Evolutionary conservation across 108 stramenopile genomes (phyloP).

Genomic region (Bacterosira constricta): DNA sequence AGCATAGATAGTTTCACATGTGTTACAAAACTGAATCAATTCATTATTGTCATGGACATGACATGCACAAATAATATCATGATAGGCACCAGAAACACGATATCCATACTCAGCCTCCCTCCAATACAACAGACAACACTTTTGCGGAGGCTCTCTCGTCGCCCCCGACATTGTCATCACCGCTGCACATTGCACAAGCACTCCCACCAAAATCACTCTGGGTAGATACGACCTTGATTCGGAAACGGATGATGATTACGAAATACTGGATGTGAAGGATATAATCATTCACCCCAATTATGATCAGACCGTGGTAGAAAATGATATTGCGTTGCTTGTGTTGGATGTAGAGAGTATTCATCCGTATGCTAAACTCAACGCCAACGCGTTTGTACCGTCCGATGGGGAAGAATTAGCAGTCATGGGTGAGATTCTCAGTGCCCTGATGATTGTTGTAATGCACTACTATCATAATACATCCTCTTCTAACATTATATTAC

Average conservation of each 20-base stretch:
- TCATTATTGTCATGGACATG: background rate
- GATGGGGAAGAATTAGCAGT: conserved; percentile 18
- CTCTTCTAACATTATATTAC: too few relatives aligned
- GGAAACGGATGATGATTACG: conserved; percentile 20
- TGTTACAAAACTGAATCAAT: too few relatives aligned
- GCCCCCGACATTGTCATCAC: conserved; percentile 41
- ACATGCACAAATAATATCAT: background rate
- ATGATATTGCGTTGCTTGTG: conserved; percentile 26
- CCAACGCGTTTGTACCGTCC: conserved; percentile 3
- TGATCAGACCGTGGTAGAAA: conserved; percentile 17
- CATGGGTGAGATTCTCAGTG: conserved; percentile 11
- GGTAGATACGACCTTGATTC: conserved; percentile 34
- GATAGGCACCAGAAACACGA: conserved; percentile 12
- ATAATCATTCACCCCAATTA: conserved; percentile 27
- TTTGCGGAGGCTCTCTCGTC: conserved; percentile 36
- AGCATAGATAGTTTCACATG: too few relatives aligned
- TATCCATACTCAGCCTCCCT: conserved; percentile 40
- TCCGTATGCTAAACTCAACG: conserved; percentile 17
- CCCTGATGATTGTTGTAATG: background rate
- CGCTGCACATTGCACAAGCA: conserved; percentile 33
- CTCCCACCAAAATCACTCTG: background rate
- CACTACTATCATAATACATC: background rate
- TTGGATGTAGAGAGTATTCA: conserved; percentile 14
- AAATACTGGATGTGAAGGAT: background rate
- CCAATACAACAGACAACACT: conserved; percentile 30